phyloP scores from a whole-genome alignment of 352 stramenopile genomes.

The Albugo candida region DNA sequence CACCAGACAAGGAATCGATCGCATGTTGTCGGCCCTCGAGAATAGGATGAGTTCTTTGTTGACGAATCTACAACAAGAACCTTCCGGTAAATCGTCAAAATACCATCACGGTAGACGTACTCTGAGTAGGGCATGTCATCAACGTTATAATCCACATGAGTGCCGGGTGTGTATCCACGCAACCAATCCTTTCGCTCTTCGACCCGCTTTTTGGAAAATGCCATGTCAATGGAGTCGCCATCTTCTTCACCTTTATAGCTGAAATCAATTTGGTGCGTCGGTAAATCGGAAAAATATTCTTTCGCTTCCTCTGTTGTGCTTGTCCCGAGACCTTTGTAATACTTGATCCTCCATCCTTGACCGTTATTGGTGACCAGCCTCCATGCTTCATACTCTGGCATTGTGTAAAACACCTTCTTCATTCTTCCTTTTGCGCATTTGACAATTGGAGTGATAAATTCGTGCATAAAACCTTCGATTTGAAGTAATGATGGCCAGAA shows the following conservation, averaged over 20 bases:
- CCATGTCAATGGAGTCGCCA: conserved; percentile 91
- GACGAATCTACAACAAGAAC: conserved; percentile 78
- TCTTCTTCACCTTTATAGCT: conserved; percentile 78
- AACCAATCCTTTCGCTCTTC: conserved; percentile 95
- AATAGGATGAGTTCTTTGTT: conserved; percentile 99
- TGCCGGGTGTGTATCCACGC: conserved; percentile 58
- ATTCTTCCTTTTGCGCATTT: conserved; percentile 85
- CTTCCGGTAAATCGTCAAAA: too few relatives aligned
- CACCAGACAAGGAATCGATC: conserved; percentile 88
- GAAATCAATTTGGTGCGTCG: conserved; percentile 88
- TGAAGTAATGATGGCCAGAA: conserved; percentile 95
- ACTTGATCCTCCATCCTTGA: conserved; percentile 94
- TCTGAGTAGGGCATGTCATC: conserved; percentile 86
- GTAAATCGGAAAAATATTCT: conserved; percentile 93
- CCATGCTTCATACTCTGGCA: conserved; percentile 93
- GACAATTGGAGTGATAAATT: conserved; percentile 96
- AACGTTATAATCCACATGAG: conserved; percentile 84
- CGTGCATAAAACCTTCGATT: conserved; percentile 78
- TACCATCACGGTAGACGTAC: conserved; percentile 25
- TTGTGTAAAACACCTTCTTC: conserved; percentile 91
- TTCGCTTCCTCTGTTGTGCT: conserved; percentile 91
- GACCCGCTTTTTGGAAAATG: conserved; percentile 92
- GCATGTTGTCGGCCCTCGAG: conserved; percentile 94
- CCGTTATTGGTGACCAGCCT: conserved; percentile 70
- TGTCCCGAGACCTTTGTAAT: conserved; percentile 99